These are phyloP conservation scores for Penicilliopsis zonata DNA, from an alignment of 495 filamentous ascomycete genomes.

Conservation along the genomic window DNA sequence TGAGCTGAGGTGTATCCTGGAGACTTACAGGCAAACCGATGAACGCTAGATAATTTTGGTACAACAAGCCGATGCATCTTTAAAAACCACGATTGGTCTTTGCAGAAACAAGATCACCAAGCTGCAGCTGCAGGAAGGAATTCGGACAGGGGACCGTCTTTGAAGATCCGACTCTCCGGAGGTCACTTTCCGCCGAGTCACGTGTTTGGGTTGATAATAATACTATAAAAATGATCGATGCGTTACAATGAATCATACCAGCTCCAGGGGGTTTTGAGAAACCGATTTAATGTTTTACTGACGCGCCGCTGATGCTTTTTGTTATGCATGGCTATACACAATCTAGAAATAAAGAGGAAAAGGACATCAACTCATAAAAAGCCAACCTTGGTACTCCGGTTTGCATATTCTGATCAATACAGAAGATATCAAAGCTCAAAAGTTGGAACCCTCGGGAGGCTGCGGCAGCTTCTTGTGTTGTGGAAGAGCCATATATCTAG, in stretches of 20 bases:
- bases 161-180: too few relatives aligned
- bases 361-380: conserved; percentile 12
- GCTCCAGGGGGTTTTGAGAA: too few relatives aligned
- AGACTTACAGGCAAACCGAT: conserved; percentile 53
- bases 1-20: background rate
- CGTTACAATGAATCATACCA: too few relatives aligned
- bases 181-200: too few relatives aligned
- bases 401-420: conserved; percentile 8
- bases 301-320: conserved; percentile 19
- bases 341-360: conserved; percentile 20
- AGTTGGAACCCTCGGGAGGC: conserved; percentile 79
- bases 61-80: conserved; percentile 33
- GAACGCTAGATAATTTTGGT: conserved; percentile 35
- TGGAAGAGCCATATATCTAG: conserved; percentile 87
- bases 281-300: conserved; percentile 14
- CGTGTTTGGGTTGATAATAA: too few relatives aligned
- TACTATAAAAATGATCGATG: too few relatives aligned
- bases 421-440: conserved; percentile 20
- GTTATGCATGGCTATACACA: conserved; percentile 33
- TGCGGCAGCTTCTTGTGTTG: conserved; percentile 92
- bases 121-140: too few relatives aligned
- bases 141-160: too few relatives aligned
- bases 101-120: too few relatives aligned
- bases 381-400: conserved; percentile 23
- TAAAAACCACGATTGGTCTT: too few relatives aligned